phyloP scores from a whole-genome alignment of 176 grass and related monocot genomes.

The Alopecurus myosuroides region DNA sequence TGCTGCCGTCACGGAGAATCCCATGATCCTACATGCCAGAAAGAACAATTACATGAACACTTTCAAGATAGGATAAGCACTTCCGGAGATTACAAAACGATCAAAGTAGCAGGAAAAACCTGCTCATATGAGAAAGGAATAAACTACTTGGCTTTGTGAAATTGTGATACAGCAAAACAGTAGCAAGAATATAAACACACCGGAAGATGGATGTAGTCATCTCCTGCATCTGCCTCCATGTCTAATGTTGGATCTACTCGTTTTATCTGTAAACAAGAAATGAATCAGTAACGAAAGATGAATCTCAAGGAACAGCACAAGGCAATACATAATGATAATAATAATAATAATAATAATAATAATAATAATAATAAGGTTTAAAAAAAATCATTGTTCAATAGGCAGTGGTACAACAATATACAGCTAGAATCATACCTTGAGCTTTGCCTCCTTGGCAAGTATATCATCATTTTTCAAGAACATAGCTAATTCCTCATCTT shows the following conservation, averaged over 20 bases:
- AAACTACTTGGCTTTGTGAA: conserved; percentile 14
- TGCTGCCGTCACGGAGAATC: conserved; percentile 73
- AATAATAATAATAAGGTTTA: no score
- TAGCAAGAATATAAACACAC: conserved; percentile 34
- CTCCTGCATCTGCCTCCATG: conserved; percentile 92
- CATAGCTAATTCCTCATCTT: conserved; percentile 91
- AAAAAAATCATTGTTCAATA: neutral
- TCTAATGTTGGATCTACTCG: conserved; percentile 93
- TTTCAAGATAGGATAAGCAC: conserved; percentile 3
- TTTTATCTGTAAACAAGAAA: conserved; percentile 72
- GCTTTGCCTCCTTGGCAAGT: conserved; percentile 74
- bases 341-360: no score
- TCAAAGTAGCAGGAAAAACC: neutral
- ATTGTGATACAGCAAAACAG: conserved; percentile 19
- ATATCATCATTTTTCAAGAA: conserved; percentile 94
- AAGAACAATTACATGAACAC: neutral
- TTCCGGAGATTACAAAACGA: neutral
- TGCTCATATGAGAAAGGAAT: conserved; percentile 13
- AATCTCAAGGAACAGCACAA: conserved; percentile 6
- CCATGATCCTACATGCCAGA: conserved; percentile 77
- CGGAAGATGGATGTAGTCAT: conserved; percentile 92
- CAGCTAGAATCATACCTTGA: conserved; percentile 47
- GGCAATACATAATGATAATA: neutral
- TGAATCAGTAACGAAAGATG: neutral
- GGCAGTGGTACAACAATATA: neutral